A percentile compares a stretch with the other conserved stretches of the same genome.
Conservation (phyloP, 768 basidiomycete genomes). For the Gelatoporia subvermispora region DNA sequence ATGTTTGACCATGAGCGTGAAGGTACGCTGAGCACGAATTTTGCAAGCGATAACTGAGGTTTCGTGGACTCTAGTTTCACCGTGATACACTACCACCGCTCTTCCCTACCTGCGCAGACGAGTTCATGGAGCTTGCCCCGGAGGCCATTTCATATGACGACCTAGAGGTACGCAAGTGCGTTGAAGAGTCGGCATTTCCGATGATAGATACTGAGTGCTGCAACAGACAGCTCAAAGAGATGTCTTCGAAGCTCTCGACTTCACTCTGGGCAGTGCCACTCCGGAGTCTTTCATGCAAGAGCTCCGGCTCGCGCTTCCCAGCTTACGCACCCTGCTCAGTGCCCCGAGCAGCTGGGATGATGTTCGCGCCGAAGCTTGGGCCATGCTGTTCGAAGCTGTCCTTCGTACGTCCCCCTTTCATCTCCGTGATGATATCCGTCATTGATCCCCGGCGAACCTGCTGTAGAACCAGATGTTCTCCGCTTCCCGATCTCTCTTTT, state of each 20-base stretch:
- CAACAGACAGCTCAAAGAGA: conserved; percentile 52
- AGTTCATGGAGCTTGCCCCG: conserved; percentile 48
- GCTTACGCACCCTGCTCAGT: conserved; percentile 38
- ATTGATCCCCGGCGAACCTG: too few relatives aligned
- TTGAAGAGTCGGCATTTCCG: background rate
- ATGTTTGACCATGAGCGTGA: conserved; percentile 56
- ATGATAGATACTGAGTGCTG: background rate
- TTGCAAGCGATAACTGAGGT: background rate
- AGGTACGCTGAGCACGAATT: conserved; percentile 32
- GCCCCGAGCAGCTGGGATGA: conserved; percentile 40
- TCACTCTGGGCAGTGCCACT: conserved; percentile 46
- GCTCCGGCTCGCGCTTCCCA: conserved; percentile 51
- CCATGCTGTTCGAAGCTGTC: conserved; percentile 39
- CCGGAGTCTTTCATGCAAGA: conserved; percentile 49
- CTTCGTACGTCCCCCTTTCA: conserved; percentile 28
- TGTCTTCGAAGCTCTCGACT: conserved; percentile 42
- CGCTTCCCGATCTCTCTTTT: conserved; percentile 49
- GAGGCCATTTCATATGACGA: conserved; percentile 40
- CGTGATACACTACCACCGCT: conserved; percentile 59
- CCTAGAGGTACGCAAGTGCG: conserved; percentile 42
- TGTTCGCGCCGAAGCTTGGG: conserved; percentile 46
- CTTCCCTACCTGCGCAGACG: conserved; percentile 43
- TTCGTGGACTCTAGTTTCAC: conserved; percentile 42
- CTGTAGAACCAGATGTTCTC: conserved; percentile 48
- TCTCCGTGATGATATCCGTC: background rate